Conservation (phyloP, 208 protist genomes). For the Lotmaria passim region DNA sequence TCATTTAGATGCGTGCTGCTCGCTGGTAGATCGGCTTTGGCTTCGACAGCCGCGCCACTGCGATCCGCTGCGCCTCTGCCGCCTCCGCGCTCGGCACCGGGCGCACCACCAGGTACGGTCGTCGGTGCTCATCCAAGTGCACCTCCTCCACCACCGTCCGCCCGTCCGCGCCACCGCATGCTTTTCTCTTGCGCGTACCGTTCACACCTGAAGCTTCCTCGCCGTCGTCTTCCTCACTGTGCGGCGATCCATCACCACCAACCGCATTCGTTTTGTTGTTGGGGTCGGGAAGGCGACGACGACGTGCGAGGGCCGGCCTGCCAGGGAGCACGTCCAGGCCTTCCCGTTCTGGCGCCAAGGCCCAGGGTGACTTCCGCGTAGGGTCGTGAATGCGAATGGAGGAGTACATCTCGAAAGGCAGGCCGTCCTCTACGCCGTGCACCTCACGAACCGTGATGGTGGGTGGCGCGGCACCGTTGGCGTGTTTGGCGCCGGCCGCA, state of each 20-base stretch:
- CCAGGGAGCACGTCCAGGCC: constrained; percentile 39
- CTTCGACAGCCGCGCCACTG: constrained; percentile 55
- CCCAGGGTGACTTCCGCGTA: constrained; percentile 73
- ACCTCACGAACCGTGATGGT: constrained; percentile 19
- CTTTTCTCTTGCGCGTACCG: background rate
- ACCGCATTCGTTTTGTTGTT: too few relatives aligned
- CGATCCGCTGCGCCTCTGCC: constrained; percentile 48
- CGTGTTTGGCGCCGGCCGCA: background rate
- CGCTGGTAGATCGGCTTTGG: constrained; percentile 57
- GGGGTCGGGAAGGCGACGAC: constrained; percentile 30
- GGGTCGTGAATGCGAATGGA: constrained; percentile 63
- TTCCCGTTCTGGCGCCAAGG: constrained; percentile 54
- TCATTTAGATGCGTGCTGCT: constrained; percentile 11
- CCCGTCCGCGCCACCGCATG: background rate
- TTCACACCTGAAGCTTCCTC: constrained; percentile 1
- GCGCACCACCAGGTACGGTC: constrained; percentile 76
- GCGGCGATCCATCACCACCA: background rate
- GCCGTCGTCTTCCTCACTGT: constrained; percentile 12
- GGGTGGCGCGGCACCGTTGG: background rate
- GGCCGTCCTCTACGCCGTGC: constrained; percentile 31
- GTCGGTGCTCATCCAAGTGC: constrained; percentile 65
- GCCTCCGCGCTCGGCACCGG: constrained; percentile 54
- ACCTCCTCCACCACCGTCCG: constrained; percentile 70
- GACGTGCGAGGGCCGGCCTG: constrained; percentile 30
- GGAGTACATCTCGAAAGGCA: constrained; percentile 62